Conservation (phyloP, 176 grass and related monocot genomes). For the Phragmites australis region DNA sequence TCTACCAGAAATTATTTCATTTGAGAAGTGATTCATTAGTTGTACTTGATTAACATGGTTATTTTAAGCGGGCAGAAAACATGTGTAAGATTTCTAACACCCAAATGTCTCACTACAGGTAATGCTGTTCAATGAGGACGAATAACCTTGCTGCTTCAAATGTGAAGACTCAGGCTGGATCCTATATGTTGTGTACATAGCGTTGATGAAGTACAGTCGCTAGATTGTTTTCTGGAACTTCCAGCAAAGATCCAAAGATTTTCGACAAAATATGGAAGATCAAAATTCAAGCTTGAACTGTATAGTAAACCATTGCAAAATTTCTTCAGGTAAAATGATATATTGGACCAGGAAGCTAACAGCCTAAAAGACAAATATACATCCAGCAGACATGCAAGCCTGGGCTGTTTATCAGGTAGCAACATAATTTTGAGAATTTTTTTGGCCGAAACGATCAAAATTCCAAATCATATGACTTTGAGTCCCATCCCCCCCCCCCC, state of each 20-base stretch:
- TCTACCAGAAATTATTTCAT: slow-evolving; percentile 25
- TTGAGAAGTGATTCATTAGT: neutral
- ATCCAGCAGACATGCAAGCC: neutral
- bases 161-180: slow-evolving; percentile 17
- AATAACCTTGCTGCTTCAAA: slow-evolving; percentile 31
- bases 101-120: slow-evolving; percentile 23
- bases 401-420: neutral
- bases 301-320: neutral
- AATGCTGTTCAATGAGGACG: slow-evolving; percentile 59
- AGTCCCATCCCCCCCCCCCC: no score
- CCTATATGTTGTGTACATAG: slow-evolving; percentile 45
- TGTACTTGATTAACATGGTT: neutral
- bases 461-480: no score
- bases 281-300: neutral
- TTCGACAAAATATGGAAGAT: neutral
- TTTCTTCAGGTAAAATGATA: neutral
- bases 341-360: neutral
- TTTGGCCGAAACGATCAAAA: no score
- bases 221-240: slow-evolving; percentile 47
- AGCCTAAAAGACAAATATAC: neutral
- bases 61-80: neutral
- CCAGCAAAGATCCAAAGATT: neutral
- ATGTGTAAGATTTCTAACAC: neutral
- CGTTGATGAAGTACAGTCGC: neutral
- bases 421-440: neutral